Conservation (phyloP, 371 early-diverging fungal species). For the Mucor irregularis region DNA sequence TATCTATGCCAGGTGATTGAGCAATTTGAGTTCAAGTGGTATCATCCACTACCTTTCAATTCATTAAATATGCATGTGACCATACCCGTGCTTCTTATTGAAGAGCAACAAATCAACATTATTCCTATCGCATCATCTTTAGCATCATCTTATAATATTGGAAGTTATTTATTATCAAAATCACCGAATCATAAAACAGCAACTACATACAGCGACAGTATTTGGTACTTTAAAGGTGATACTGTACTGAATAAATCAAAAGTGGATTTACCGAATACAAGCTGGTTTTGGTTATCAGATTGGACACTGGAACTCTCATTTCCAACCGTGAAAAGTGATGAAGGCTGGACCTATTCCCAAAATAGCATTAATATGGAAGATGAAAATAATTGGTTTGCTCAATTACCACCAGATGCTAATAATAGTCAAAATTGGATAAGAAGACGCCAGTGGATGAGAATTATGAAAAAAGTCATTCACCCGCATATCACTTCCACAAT, state of each 20-base stretch:
- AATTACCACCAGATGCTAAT: slow-evolving; percentile 22
- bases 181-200: slow-evolving; percentile 10
- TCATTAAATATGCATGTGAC: slow-evolving; percentile 44
- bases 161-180: no score
- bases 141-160: neutral
- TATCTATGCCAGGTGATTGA: slow-evolving; percentile 63
- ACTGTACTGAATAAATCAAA: slow-evolving; percentile 13
- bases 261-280: slow-evolving; percentile 22
- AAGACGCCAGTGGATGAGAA: slow-evolving; percentile 66
- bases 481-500: no score
- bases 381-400: slow-evolving; percentile 45
- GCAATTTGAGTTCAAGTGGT: slow-evolving; percentile 36
- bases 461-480: slow-evolving; percentile 60
- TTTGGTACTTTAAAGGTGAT: slow-evolving; percentile 16
- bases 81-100: slow-evolving; percentile 53
- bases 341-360: slow-evolving; percentile 61
- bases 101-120: neutral
- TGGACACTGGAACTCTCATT: slow-evolving; percentile 64
- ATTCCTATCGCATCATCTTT: neutral
- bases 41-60: neutral
- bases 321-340: slow-evolving; percentile 38
- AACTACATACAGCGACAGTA: slow-evolving; percentile 2
- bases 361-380: slow-evolving; percentile 21
- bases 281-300: slow-evolving; percentile 78
- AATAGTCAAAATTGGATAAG: slow-evolving; percentile 49